These are phyloP conservation scores for Podila minutissima DNA, from an alignment of 192 early-diverging fungal species.

Conservation along the genomic window DNA sequence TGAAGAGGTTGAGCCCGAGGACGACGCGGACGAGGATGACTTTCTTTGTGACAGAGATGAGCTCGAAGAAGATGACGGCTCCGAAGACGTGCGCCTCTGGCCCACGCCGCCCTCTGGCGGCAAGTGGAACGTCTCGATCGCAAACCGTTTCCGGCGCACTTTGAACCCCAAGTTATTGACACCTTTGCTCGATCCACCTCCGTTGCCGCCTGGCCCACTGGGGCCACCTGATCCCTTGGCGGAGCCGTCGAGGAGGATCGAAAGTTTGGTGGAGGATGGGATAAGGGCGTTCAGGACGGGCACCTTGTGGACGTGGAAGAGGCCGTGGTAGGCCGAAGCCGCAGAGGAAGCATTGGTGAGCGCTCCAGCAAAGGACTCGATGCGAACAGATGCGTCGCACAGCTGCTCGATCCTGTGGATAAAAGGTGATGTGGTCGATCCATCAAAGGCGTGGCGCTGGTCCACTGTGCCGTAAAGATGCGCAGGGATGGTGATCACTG, in stretches of 20 bases:
- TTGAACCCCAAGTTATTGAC: constrained; percentile 88
- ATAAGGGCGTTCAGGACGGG: constrained; percentile 81
- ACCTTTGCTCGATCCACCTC: constrained; percentile 48
- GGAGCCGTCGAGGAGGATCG: constrained; percentile 60
- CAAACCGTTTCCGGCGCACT: constrained; percentile 88
- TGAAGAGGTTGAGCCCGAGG: background rate
- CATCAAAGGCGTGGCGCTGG: constrained; percentile 29
- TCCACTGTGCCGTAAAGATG: constrained; percentile 71
- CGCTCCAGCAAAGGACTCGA: constrained; percentile 93
- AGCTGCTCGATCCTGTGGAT: constrained; percentile 81
- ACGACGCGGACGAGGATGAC: constrained; percentile 3
- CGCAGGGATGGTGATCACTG: constrained; percentile 84
- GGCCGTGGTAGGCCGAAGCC: constrained; percentile 84
- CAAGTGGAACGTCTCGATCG: constrained; percentile 91
- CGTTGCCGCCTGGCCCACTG: constrained; percentile 20
- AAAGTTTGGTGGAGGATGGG: constrained; percentile 74
- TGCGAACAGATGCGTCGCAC: constrained; percentile 86
- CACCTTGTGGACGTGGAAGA: constrained; percentile 87
- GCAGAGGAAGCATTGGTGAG: constrained; percentile 64
- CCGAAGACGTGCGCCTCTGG: constrained; percentile 61
- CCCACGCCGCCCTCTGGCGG: constrained; percentile 93
- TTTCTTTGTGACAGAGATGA: constrained; percentile 30
- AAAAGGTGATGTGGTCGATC: constrained; percentile 48
- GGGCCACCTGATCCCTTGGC: constrained; percentile 39
- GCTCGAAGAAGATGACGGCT: constrained; percentile 18